Conservation (phyloP, 23 red algal genomes). For the Gracilaria gracilis region DNA sequence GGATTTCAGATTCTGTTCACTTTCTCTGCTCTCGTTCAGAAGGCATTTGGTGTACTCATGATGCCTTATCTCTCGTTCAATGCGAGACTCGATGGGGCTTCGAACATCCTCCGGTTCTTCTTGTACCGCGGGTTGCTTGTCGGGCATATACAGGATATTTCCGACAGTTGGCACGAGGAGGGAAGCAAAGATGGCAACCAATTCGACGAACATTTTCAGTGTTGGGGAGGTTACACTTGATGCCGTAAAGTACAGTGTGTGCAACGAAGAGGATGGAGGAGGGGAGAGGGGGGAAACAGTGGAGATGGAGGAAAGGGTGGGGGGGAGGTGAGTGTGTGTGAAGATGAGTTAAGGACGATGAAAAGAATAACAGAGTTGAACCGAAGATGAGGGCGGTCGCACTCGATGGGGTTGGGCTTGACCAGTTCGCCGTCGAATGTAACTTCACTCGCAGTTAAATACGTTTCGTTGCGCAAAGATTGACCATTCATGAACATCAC, state of each 20-base stretch:
- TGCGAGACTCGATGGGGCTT: not conserved
- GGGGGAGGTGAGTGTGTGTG: too few relatives aligned
- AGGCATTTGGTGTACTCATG: not conserved
- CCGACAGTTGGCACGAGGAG: not conserved
- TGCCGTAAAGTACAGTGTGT: too few relatives aligned
- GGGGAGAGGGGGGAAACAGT: not conserved
- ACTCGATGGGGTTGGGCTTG: too few relatives aligned
- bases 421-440: too few relatives aligned
- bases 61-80: not conserved
- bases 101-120: not conserved
- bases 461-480: too few relatives aligned
- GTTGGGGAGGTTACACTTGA: not conserved
- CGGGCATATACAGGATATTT: not conserved
- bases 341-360: too few relatives aligned
- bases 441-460: too few relatives aligned
- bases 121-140: not conserved
- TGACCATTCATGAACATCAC: too few relatives aligned
- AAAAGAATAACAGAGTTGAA: too few relatives aligned
- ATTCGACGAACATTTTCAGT: slow-evolving; percentile 1
- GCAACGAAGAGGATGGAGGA: not conserved
- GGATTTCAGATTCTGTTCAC: not conserved
- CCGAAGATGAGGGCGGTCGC: too few relatives aligned
- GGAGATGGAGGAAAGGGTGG: not conserved
- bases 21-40: not conserved
- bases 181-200: not conserved